phyloP scores from a whole-genome alignment of 1,284 basidiomycete genomes.

The Tylopilus orsonianus region DNA sequence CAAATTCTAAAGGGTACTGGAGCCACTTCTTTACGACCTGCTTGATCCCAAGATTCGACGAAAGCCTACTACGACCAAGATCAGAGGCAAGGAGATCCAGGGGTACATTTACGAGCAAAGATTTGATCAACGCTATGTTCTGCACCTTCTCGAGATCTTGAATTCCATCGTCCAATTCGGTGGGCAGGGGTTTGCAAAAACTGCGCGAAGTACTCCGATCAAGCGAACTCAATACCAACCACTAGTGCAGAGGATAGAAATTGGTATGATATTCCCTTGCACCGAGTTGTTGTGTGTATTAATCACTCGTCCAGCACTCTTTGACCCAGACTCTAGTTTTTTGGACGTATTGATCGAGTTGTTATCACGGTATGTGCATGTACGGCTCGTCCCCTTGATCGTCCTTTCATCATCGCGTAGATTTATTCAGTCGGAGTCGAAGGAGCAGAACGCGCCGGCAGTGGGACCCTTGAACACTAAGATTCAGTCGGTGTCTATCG shows the following conservation, averaged over 20 bases:
- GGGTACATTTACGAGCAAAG: constrained; percentile 69
- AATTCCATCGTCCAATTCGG: constrained; percentile 82
- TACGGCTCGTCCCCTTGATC: not conserved
- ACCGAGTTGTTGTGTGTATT: constrained; percentile 12
- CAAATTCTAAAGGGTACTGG: constrained; percentile 62
- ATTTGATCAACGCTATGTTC: constrained; percentile 75
- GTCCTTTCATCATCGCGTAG: constrained; percentile 38
- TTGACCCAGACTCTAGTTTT: constrained; percentile 64
- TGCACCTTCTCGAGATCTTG: constrained; percentile 75
- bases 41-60: constrained; percentile 68
- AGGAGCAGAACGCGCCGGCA: constrained; percentile 40
- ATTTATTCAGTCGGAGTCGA: constrained; percentile 76
- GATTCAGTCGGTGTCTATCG: constrained; percentile 75
- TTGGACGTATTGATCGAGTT: constrained; percentile 72
- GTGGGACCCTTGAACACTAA: constrained; percentile 63
- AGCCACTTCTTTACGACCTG: constrained; percentile 82
- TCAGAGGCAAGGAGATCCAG: constrained; percentile 66
- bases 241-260: constrained; percentile 57
- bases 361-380: constrained; percentile 58
- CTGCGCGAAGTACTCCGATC: constrained; percentile 58
- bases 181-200: constrained; percentile 81
- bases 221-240: constrained; percentile 61
- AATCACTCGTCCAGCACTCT: constrained; percentile 42
- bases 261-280: constrained; percentile 41
- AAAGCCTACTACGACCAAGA: constrained; percentile 46